phyloP scores from a whole-genome alignment of 2,329 filamentous ascomycete species.

The Aspergillus sp. region DNA sequence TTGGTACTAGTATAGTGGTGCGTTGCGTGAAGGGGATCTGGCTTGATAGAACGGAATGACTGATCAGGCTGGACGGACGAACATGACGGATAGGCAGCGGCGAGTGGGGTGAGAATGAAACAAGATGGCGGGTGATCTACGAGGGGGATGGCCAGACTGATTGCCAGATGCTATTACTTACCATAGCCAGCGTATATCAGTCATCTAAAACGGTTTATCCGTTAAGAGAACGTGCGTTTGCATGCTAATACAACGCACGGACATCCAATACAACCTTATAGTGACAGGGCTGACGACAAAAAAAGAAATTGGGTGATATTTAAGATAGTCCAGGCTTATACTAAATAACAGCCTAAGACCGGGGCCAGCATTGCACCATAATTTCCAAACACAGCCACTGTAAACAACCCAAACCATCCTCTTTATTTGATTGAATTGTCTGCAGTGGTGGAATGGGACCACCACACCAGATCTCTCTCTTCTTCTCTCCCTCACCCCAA shows the following conservation, averaged over 20 bases:
- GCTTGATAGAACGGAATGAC: too few species aligned
- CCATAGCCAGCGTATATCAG: background rate
- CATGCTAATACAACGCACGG: background rate
- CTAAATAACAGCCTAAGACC: conserved; percentile 31
- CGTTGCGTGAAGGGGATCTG: too few species aligned
- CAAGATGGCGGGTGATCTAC: background rate
- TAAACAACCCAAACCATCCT: conserved; percentile 24
- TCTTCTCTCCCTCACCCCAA: conserved; percentile 3
- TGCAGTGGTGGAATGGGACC: conserved; percentile 13
- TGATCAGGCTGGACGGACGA: too few species aligned
- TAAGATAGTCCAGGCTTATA: conserved; percentile 32
- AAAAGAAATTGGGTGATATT: conserved; percentile 33
- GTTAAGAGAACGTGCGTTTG: too few species aligned
- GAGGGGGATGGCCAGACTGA: background rate
- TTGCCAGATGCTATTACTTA: background rate
- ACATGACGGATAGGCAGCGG: too few species aligned
- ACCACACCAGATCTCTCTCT: conserved; percentile 13
- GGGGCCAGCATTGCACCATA: conserved; percentile 28
- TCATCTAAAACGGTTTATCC: too few species aligned
- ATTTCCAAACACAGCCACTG: conserved; percentile 22
- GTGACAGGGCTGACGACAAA: conserved; percentile 9
- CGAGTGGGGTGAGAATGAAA: too few species aligned
- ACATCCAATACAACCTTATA: background rate
- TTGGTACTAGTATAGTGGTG: too few species aligned
- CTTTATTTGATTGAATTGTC: conserved; percentile 17